Conservation (phyloP, 2,329 filamentous ascomycete genomes). For the Colletotrichum sp. region DNA sequence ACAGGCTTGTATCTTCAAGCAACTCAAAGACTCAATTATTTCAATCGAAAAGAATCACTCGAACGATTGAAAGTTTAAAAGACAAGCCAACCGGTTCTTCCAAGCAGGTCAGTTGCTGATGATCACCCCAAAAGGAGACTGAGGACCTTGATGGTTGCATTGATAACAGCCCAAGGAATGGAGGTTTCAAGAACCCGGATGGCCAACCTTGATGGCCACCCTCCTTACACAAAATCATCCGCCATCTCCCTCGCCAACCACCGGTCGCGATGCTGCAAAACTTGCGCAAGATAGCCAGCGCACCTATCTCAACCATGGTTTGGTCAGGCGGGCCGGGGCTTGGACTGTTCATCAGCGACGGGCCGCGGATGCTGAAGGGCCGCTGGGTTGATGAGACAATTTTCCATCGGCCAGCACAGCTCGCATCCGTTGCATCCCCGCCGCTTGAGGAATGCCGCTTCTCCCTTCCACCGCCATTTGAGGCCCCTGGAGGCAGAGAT, state of each 20-base stretch:
- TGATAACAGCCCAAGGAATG: background rate
- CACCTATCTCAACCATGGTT: background rate
- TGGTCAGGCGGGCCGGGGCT: background rate
- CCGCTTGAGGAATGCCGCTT: background rate
- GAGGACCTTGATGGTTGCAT: constrained; percentile 21
- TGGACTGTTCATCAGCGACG: background rate
- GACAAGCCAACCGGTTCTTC: background rate
- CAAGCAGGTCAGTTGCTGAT: background rate
- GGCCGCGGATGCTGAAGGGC: background rate
- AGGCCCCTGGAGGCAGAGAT: background rate
- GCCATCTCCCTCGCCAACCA: constrained; percentile 2
- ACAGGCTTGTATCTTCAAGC: background rate
- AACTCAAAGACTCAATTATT: background rate
- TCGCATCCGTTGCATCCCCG: background rate
- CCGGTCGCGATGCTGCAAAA: background rate
- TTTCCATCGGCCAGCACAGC: background rate
- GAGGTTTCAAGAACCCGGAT: constrained; percentile 14
- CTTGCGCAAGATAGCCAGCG: background rate
- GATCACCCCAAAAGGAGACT: background rate
- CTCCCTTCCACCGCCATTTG: constrained; percentile 13
- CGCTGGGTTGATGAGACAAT: constrained; percentile 11
- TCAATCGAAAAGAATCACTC: background rate
- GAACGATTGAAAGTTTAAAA: background rate
- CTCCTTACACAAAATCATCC: background rate
- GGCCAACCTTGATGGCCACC: constrained; percentile 22